Conservation (phyloP, 371 early-diverging fungal genomes). For the Chytridiales sp. region DNA sequence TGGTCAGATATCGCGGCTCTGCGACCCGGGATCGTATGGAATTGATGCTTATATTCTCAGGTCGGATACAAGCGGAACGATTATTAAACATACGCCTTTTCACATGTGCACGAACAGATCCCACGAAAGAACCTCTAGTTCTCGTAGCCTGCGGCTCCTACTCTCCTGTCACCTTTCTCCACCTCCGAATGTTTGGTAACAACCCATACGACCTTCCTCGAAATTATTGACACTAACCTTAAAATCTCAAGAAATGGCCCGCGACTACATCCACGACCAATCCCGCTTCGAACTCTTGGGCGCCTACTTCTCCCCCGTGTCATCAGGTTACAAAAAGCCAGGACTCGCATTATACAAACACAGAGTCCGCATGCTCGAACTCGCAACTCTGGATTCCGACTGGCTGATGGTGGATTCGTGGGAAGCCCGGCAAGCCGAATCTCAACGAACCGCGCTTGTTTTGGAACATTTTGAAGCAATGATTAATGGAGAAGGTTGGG, state of each 20-base stretch:
- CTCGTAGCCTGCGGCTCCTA: slow-evolving; percentile 97
- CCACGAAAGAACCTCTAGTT: slow-evolving; percentile 81
- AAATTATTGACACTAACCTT: slow-evolving; percentile 2
- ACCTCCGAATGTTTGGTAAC: slow-evolving; percentile 96
- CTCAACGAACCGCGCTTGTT: slow-evolving; percentile 86
- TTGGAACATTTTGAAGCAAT: slow-evolving; percentile 91
- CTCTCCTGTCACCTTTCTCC: slow-evolving; percentile 95
- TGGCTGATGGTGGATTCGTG: slow-evolving; percentile 97
- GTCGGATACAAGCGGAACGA: no score
- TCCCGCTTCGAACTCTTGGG: slow-evolving; percentile 82
- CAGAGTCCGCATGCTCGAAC: slow-evolving; percentile 90
- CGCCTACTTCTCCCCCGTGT: slow-evolving; percentile 96
- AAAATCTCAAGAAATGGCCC: slow-evolving; percentile 80
- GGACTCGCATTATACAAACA: slow-evolving; percentile 84
- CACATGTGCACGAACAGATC: slow-evolving; percentile 51
- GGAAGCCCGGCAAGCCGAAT: slow-evolving; percentile 81
- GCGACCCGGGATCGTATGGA: no score
- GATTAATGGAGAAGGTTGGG: slow-evolving; percentile 64
- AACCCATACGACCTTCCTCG: slow-evolving; percentile 7
- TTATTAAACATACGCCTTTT: not conserved
- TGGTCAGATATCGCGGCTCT: no score
- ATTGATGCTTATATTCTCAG: no score
- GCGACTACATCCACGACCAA: slow-evolving; percentile 76
- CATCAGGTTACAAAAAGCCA: slow-evolving; percentile 87
- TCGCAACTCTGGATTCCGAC: slow-evolving; percentile 95